Conservation (phyloP, 768 basidiomycete species). For the Dendrothele bispora region DNA sequence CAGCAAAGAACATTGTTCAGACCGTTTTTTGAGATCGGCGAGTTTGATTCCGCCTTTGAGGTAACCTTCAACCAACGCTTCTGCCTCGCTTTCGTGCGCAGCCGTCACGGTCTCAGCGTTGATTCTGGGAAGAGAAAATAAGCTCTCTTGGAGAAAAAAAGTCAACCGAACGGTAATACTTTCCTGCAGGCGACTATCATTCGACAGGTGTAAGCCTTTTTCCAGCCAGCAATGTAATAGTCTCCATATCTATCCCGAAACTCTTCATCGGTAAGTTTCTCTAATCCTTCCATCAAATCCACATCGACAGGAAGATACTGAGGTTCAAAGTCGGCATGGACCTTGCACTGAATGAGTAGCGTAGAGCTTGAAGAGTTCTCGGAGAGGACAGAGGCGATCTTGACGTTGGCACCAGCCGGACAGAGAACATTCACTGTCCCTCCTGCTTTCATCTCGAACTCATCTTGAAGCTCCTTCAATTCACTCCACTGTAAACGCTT, state of each 20-base stretch:
- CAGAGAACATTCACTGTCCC: constrained; percentile 18
- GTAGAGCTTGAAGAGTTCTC: constrained; percentile 11
- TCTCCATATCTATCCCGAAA: constrained; percentile 18
- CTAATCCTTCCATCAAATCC: constrained; percentile 11
- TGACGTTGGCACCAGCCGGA: constrained; percentile 5
- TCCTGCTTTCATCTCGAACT: constrained; percentile 14
- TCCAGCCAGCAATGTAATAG: constrained; percentile 18
- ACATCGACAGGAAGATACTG: constrained; percentile 12
- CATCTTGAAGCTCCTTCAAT: constrained; percentile 13
- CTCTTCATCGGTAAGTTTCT: constrained; percentile 10
- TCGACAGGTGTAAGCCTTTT: constrained; percentile 15
- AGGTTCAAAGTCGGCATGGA: constrained; percentile 9
- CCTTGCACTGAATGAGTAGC: constrained; percentile 16
- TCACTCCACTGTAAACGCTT: constrained; percentile 15
- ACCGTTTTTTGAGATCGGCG: constrained; percentile 8
- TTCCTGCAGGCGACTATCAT: constrained; percentile 20
- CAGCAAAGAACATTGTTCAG: constrained; percentile 11
- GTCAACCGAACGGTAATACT: neutral
- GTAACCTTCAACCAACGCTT: constrained; percentile 11
- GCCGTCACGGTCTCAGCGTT: constrained; percentile 13
- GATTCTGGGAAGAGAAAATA: constrained; percentile 4
- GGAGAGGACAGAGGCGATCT: constrained; percentile 11
- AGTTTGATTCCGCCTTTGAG: constrained; percentile 15
- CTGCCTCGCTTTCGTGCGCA: constrained; percentile 11
- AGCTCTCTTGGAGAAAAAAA: neutral